Percentiles rank a stretch among this genome's conserved stretches.
Conservation (phyloP, 1,284 basidiomycete species). For the Sanghuangporus sanghuang region DNA sequence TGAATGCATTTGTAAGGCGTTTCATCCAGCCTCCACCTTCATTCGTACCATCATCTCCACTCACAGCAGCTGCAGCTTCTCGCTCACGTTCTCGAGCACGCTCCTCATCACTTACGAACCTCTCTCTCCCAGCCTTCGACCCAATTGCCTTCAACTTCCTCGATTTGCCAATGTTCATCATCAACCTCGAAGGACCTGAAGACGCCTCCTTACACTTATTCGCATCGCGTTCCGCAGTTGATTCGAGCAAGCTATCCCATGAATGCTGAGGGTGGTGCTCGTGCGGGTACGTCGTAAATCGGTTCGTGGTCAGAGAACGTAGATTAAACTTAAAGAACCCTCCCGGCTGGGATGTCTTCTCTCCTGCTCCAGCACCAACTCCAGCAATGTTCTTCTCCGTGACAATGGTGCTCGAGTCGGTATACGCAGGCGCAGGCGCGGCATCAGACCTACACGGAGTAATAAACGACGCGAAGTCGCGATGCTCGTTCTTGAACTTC, state of each 20-base stretch:
- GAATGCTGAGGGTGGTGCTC: constrained; percentile 35
- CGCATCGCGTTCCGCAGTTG: constrained; percentile 15
- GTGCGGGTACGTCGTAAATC: not conserved
- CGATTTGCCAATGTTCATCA: constrained; percentile 26
- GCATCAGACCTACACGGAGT: constrained; percentile 34
- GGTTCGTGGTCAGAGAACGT: constrained; percentile 29
- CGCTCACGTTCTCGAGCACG: constrained; percentile 5
- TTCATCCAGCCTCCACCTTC: constrained; percentile 28
- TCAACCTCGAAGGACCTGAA: constrained; percentile 1
- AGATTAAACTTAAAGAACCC: constrained; percentile 35
- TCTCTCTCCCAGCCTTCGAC: constrained; percentile 31
- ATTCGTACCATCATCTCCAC: constrained; percentile 19
- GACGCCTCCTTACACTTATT: constrained; percentile 19
- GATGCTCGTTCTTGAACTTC: constrained; percentile 49
- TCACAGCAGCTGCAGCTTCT: constrained; percentile 9
- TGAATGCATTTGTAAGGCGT: constrained; percentile 8
- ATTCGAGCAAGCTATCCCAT: constrained; percentile 47
- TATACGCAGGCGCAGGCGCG: constrained; percentile 24
- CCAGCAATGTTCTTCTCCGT: constrained; percentile 24
- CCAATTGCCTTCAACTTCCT: constrained; percentile 44
- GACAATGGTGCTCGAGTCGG: constrained; percentile 9
- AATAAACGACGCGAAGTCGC: constrained; percentile 34
- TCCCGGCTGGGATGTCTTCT: constrained; percentile 27
- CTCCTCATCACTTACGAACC: constrained; percentile 26
- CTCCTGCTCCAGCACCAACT: constrained; percentile 15